Conservation (phyloP, 1,139 yeast species). For the Diutina scorzettiae region DNA sequence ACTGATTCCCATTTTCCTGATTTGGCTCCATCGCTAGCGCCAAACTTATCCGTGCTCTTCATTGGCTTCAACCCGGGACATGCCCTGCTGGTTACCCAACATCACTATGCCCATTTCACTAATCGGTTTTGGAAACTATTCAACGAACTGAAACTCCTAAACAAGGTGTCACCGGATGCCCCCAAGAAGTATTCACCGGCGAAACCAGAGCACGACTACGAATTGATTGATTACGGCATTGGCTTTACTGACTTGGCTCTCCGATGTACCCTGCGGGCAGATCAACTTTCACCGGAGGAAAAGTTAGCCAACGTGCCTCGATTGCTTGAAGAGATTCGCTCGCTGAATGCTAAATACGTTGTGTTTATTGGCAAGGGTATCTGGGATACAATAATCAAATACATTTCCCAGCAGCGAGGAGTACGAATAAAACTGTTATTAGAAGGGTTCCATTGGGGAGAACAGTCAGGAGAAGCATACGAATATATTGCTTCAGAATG, state of each 20-base stretch:
- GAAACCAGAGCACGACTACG: slow-evolving; percentile 29
- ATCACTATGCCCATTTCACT: slow-evolving; percentile 64
- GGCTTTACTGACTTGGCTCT: slow-evolving; percentile 68
- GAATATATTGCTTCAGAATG: slow-evolving; percentile 9
- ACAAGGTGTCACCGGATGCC: slow-evolving; percentile 11
- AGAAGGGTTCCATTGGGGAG: slow-evolving; percentile 39
- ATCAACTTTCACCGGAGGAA: slow-evolving; percentile 40
- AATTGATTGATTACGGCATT: slow-evolving; percentile 31
- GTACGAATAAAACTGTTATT: slow-evolving; percentile 11
- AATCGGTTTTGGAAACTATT: slow-evolving; percentile 62
- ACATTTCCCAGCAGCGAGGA: slow-evolving; percentile 13
- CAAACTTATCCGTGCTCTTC: slow-evolving; percentile 34
- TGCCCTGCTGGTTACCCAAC: slow-evolving; percentile 50
- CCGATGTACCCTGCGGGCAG: slow-evolving; percentile 51
- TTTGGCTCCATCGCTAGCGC: slow-evolving; percentile 25
- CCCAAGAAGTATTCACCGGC: background rate
- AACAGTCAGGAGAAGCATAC: slow-evolving; percentile 18
- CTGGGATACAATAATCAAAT: slow-evolving; percentile 48
- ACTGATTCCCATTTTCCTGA: slow-evolving; percentile 11
- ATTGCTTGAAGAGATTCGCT: slow-evolving; percentile 33
- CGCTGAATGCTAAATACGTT: slow-evolving; percentile 27
- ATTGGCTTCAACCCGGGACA: slow-evolving; percentile 71
- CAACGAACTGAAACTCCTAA: slow-evolving; percentile 38
- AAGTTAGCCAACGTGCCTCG: slow-evolving; percentile 45
- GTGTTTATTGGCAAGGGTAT: slow-evolving; percentile 68